Evolutionary conservation across 75 land plant genomes (phyloP).

Genomic region (Pseudotsuga menziesii): DNA sequence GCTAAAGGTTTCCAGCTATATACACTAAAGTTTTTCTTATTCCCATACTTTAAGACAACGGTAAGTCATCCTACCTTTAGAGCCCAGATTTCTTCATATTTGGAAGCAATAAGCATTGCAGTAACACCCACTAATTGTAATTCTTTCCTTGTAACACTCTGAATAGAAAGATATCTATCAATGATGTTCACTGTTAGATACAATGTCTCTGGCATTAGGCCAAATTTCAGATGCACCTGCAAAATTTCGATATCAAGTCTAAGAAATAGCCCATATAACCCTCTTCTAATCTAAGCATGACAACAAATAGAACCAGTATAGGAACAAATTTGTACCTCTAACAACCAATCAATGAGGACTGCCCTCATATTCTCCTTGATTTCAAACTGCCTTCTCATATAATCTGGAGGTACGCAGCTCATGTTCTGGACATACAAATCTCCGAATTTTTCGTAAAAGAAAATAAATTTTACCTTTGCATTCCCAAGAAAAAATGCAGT

Average conservation of each 20-base stretch:
- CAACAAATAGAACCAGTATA: background rate
- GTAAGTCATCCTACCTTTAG: constrained; percentile 36
- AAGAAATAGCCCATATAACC: background rate
- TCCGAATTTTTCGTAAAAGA: background rate
- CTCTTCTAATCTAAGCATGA: background rate
- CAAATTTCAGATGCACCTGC: constrained; percentile 66
- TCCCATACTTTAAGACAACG: too few relatives aligned
- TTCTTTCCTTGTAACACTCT: constrained; percentile 45
- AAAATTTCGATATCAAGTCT: background rate
- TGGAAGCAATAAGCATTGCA: constrained; percentile 82
- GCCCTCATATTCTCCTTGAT: constrained; percentile 89
- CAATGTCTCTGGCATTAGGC: constrained; percentile 83
- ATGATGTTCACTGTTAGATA: constrained; percentile 66
- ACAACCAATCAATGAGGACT: constrained; percentile 82
- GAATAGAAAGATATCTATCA: constrained; percentile 62
- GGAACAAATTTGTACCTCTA: constrained; percentile 39
- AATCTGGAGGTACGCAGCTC: constrained; percentile 47
- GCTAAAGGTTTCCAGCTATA: too few relatives aligned
- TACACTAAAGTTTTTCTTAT: too few relatives aligned
- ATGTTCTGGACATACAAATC: constrained; percentile 24
- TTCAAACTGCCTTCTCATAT: constrained; percentile 68
- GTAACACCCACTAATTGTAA: constrained; percentile 74
- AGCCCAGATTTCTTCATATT: constrained; percentile 89
- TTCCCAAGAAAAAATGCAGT: background rate
- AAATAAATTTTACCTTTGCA: background rate